Evolutionary conservation across 2,329 filamentous ascomycete genomes (phyloP), one percentile per base, ranked within the genome.

Genomic region (Diaporthe capsici): DNA sequence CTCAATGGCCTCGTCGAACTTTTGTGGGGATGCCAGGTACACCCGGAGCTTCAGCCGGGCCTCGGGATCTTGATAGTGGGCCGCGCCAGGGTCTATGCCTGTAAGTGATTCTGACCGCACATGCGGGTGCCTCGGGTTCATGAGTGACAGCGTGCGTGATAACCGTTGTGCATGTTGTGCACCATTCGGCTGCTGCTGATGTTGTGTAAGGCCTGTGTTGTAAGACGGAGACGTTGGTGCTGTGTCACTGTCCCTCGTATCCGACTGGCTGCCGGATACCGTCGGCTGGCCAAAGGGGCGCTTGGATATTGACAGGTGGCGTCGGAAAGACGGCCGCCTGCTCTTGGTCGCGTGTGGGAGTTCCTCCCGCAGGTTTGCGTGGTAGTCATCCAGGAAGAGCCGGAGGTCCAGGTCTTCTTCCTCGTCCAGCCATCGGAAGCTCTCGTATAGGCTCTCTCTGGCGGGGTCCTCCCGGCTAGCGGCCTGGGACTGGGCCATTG

Each of bases 1-100:
- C 82, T 98, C 94, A 71, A 98, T 91, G 1, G 95, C 95, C 84
- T 98, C 96, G 82, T 98, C 96, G 80, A 98, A 98, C 82, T 98
- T 98, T 79, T 98, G 94, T 0, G 96, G 94, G 1, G 95, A 98
- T 10, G 94, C 94, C 28, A 98, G 90, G 80, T 96, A 98, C 9
- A 95, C 92, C 17, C 95, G 92, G 28, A 98, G 87, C 84, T 97
- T 98, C 80, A 95, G 88, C 47, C 96, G 91, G 53, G 96, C 95
- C 82, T 98, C 94, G 0, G 95, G 95, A 80, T 98, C 95, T 82
- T 95, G 94, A 81, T 98, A 98, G 84, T 98, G 94, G 51, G 94
- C 91, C 5, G 95, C 94, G 47, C 90, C 88, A 6, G 93, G 89
- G 80, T 97, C 95, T 75, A 94, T 90, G 28, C 88, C 88, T 1